Evolutionary conservation across 192 early-diverging fungal genomes (phyloP), one percentile per base, ranked within the genome.

Genomic region (Geranomyces variabilis): DNA sequence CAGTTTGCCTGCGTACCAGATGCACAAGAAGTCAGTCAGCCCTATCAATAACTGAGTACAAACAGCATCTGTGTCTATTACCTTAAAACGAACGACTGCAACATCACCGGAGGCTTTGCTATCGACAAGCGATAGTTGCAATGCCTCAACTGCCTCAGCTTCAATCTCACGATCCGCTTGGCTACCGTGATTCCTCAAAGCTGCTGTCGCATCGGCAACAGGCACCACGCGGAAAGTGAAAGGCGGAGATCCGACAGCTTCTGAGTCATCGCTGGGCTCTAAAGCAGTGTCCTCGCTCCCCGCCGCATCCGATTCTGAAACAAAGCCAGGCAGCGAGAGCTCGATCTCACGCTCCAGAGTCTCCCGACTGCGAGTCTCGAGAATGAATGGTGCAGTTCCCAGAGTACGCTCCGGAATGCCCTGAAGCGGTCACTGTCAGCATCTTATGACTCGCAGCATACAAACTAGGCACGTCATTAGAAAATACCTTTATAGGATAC

Each of bases 401-500:
- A 60, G 58, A 29, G 29, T 63, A 43, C 63, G 66, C 49, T 78
- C 77, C 4, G 80, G 80, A 17, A 82, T 57, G 10, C 80, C 80
- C 76, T 81, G 49, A 66, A 49, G 29, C 8, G 51, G 51, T 10
- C 10, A 41, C 36, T 41, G 36, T 41, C 5, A 41, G 36, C 36
- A 8, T 30, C 21, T 60, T 31, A 15, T 8, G 12, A 12, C 56
- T 9, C 56, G 56, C 9, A 15, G 26, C 56, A 57, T 57, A 10
- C 19, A 8, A 57, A 9, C 26, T 22, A 57, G 10, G n/a, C 46
- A 48, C n/a, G n/a, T 48, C n/a, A 14, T 48, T n/a, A 48, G n/a
- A n/a, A n/a, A n/a, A n/a, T 45, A 81, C 84, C 71, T 43, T 79
- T 33, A 86, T 76, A 3, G 84, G 84, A 68, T 74, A 86, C 13